Evolutionary conservation across 441 rosid genomes (phyloP).

Genomic region (Gossypium trilobum): DNA sequence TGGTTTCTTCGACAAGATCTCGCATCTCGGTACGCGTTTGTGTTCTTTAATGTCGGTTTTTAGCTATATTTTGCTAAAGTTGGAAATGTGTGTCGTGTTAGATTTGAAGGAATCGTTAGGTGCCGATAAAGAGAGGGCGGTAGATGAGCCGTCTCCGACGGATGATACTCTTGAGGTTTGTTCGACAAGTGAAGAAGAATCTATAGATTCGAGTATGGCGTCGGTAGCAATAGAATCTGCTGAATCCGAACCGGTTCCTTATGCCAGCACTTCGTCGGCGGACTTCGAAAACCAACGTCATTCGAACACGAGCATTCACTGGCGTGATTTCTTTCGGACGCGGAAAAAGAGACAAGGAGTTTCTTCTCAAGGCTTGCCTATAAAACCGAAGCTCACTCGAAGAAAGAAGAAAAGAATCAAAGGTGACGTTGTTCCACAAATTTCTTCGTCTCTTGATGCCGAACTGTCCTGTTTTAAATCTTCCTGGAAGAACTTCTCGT

Average conservation of each 20-base stretch:
- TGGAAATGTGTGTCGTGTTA: conserved; percentile 8
- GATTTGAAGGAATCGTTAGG: conserved; percentile 18
- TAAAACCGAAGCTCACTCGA: conserved; percentile 59
- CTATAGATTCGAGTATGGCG: conserved; percentile 23
- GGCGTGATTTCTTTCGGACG: conserved; percentile 44
- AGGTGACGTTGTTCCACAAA: conserved; percentile 39
- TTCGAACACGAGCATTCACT: conserved; percentile 17
- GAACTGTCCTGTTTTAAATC: conserved; percentile 55
- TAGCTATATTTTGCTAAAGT: neutral
- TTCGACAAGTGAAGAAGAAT: neutral
- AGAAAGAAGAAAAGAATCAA: conserved; percentile 52
- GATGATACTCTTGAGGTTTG: conserved; percentile 26
- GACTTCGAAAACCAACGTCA: conserved; percentile 29
- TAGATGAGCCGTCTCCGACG: conserved; percentile 18
- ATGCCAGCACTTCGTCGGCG: conserved; percentile 53
- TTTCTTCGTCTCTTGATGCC: conserved; percentile 29
- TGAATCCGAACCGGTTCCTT: conserved; percentile 38
- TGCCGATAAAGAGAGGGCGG: conserved; percentile 18
- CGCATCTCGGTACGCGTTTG: conserved; percentile 33
- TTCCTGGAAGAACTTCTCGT: conserved; percentile 65
- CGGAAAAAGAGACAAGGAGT: conserved; percentile 52
- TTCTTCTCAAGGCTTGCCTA: conserved; percentile 40
- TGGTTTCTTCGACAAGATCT: conserved; percentile 36
- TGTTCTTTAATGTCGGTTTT: neutral
- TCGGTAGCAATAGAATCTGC: conserved; percentile 34